Evolutionary conservation across 2,329 filamentous ascomycete genomes (phyloP).

Genomic region (Aspergillus novofumigatus): DNA sequence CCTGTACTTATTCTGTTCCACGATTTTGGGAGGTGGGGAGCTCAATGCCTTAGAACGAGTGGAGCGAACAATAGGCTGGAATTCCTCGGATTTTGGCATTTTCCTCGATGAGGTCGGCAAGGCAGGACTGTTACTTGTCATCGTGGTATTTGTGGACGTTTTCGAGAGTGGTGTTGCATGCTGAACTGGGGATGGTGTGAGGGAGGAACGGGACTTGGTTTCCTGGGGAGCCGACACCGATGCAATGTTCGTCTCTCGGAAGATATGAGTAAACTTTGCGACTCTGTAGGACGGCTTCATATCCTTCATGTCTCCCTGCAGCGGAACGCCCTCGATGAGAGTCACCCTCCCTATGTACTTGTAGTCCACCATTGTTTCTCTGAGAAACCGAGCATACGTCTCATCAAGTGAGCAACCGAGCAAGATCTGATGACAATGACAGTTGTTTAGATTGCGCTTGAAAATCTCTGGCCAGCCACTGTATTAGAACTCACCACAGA

Average conservation of each 20-base stretch:
- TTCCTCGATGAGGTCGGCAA: slow-evolving; percentile 35
- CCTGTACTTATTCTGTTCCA: slow-evolving; percentile 56
- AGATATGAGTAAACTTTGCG: slow-evolving; percentile 50
- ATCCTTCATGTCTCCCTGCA: slow-evolving; percentile 49
- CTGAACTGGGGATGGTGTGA: slow-evolving; percentile 36
- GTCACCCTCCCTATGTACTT: slow-evolving; percentile 48
- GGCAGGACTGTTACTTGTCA: slow-evolving; percentile 31
- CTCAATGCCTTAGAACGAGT: slow-evolving; percentile 34
- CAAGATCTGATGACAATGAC: slow-evolving; percentile 58
- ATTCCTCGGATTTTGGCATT: slow-evolving; percentile 34
- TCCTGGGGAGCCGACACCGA: slow-evolving; percentile 33
- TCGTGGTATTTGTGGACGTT: slow-evolving; percentile 39
- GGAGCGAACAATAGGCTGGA: slow-evolving; percentile 34
- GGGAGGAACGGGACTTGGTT: slow-evolving; percentile 25
- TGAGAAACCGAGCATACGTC: slow-evolving; percentile 51
- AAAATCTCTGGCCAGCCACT: slow-evolving; percentile 45
- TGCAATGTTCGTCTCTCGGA: slow-evolving; percentile 50
- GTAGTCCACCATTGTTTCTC: slow-evolving; percentile 45
- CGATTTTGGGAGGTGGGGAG: slow-evolving; percentile 28
- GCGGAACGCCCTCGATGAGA: slow-evolving; percentile 54
- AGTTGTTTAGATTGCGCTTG: slow-evolving; percentile 53
- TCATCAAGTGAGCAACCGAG: slow-evolving; percentile 57
- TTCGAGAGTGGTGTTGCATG: slow-evolving; percentile 27
- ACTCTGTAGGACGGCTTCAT: slow-evolving; percentile 47
- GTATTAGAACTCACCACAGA: slow-evolving; percentile 21